Evolutionary conservation across 2,329 filamentous ascomycete genomes (phyloP).

Genomic region (Geosmithia flava): DNA sequence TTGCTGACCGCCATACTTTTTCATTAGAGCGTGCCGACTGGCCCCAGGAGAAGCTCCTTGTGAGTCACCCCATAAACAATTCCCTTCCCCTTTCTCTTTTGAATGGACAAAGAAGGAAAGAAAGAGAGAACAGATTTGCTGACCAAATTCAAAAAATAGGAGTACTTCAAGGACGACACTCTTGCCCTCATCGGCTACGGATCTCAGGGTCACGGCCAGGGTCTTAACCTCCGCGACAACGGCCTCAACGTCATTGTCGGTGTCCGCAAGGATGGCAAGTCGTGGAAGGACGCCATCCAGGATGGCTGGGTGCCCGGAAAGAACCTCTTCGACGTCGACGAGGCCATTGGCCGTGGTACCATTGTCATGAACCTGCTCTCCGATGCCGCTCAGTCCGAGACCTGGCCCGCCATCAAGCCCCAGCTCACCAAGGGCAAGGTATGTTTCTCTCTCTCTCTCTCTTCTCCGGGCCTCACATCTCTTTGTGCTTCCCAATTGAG

Average conservation of each 20-base stretch:
- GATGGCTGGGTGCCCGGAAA: conserved; percentile 98
- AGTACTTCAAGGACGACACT: conserved; percentile 99
- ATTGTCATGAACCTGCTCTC: conserved; percentile 99
- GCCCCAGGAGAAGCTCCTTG: conserved; percentile 95
- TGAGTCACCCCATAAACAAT: conserved; percentile 33
- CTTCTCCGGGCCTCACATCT: too few species aligned
- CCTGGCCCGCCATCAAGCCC: conserved; percentile 96
- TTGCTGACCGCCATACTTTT: conserved; percentile 3
- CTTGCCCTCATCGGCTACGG: conserved; percentile 97
- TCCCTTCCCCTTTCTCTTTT: not conserved
- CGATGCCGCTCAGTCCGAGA: conserved; percentile 97
- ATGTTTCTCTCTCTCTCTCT: conserved; percentile 14
- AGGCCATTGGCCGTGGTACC: conserved; percentile 86
- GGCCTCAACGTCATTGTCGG: conserved; percentile 98
- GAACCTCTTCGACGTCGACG: conserved; percentile 97
- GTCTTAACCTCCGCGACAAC: conserved; percentile 99
- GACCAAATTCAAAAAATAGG: conserved; percentile 32
- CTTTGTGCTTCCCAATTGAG: too few species aligned
- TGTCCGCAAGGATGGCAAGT: conserved; percentile 95
- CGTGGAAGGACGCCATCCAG: conserved; percentile 93
- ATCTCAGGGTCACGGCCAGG: conserved; percentile 97
- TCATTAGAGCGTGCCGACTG: conserved; percentile 89
- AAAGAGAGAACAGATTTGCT: not conserved
- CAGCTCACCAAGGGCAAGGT: conserved; percentile 98
- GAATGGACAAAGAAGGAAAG: not conserved